Base-by-base conservation (phyloP, 2,329 filamentous ascomycete species). In the Diaporthe destruens region DNA sequence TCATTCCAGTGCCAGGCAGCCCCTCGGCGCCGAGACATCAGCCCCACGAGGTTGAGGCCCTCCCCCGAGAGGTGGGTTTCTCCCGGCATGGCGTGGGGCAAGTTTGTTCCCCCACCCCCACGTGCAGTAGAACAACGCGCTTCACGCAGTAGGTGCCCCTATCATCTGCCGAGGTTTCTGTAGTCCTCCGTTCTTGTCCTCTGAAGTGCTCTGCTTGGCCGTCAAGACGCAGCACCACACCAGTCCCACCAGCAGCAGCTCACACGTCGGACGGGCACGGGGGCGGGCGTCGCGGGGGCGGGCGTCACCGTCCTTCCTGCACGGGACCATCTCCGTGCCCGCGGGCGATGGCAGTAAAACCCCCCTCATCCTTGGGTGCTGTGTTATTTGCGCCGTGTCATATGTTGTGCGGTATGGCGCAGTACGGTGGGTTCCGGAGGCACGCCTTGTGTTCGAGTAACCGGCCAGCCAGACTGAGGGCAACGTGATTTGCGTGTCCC, bases 161-260 rank as follows among this genome's bases (percentile, higher is more conserved):
- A 12, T 23, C 32, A 70, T 70, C 47, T 70, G 55, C 68, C 68
- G 68, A 61, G 23, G n/a, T 32, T 23, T 23, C 34, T 20, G 20
- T 23, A 8, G 8, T 5, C n/a, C 42, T 34, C 44, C 4, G 20
- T 5, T 8, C 2, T 44, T 16, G 20, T 25, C 18, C 39, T 70
- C 36, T 3, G 29, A 29, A 29, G 11, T 59, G 55, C 32, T 14
- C 6, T 59, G 67, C 23, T 14, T 32, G 23, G 12, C 42, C 14
- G 42, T 39, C 18, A 29, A 23, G 7, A 34, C 34, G 47, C 47
- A 32, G 42, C 49, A 55, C 47, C 18, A 34, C 23, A 29, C 29
- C 6, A 11, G 49, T 29, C 32, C 6, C 6, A 18, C 68, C 55
- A 34, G 34, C 47, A 44, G 55, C 56, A 34, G 68, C 18, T 70